These are phyloP conservation scores for Suillus decipiens DNA, from an alignment of 768 basidiomycete genomes.

Conservation along the genomic window DNA sequence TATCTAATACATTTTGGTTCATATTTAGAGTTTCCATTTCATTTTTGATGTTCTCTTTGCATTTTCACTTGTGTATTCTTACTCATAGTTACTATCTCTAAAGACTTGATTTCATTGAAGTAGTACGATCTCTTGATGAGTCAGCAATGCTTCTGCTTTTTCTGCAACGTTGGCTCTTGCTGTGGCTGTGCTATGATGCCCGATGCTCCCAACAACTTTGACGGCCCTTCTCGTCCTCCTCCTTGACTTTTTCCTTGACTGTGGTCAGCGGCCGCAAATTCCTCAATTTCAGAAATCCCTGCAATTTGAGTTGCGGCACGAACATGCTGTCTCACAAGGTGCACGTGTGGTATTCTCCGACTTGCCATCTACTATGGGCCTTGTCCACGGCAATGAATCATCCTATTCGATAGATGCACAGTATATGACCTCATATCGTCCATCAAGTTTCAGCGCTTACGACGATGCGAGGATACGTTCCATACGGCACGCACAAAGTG, in stretches of 20 bases:
- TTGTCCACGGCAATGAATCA: slow-evolving; percentile 20
- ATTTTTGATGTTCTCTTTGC: neutral
- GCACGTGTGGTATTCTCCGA: slow-evolving; percentile 60
- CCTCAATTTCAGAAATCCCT: slow-evolving; percentile 19
- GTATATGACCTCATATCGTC: slow-evolving; percentile 41
- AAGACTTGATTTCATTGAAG: too few species aligned
- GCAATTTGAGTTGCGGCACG: slow-evolving; percentile 60
- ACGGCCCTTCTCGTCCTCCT: slow-evolving; percentile 50
- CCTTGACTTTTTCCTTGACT: slow-evolving; percentile 25
- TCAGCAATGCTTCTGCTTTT: slow-evolving; percentile 20
- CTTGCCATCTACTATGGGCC: slow-evolving; percentile 23
- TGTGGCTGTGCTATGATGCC: slow-evolving; percentile 13
- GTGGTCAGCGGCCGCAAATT: slow-evolving; percentile 9
- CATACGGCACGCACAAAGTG: slow-evolving; percentile 46
- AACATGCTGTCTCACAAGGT: slow-evolving; percentile 53
- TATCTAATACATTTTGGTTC: slow-evolving; percentile 2
- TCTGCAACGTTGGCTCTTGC: slow-evolving; percentile 5
- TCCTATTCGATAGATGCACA: slow-evolving; percentile 43
- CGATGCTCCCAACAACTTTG: slow-evolving; percentile 44
- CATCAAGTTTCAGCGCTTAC: slow-evolving; percentile 48
- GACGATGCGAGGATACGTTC: slow-evolving; percentile 47
- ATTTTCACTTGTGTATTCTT: slow-evolving; percentile 8
- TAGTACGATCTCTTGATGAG: slow-evolving; percentile 1
- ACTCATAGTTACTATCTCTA: neutral
- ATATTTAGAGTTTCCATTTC: neutral